Base-by-base conservation (phyloP, 768 basidiomycete genomes). In the Pulveroboletus frians region DNA sequence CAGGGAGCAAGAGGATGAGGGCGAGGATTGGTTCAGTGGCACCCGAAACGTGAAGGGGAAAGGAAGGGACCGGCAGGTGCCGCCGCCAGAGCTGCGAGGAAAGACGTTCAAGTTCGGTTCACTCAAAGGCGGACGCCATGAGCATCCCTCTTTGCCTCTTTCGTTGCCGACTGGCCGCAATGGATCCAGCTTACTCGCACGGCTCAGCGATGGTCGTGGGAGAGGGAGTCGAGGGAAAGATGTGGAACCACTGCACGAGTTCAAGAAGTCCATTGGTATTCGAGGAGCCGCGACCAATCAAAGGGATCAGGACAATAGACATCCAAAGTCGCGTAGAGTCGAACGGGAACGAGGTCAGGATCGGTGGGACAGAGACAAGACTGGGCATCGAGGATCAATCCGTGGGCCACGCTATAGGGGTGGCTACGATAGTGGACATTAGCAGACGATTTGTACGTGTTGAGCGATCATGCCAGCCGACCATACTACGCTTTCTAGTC, bases 21-120 rank as follows among this genome's bases (percentile, higher is more conserved):
- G 76, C 3, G 64, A 53, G 3, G 81, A 87, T 63, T 88, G 87
- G 87, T 90, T 90, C 63, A 70, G 69, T 31, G 71, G 68, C 36
- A 32, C 65, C 10, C 58, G 58, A 27, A 69, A 70, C 31, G 53
- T 52, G 46, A 67, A 59, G 50, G 67, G 53, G 47, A 66, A 66
- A 34, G 61, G 59, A 32, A 51, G 34, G 52, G 54, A 40, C 7
- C 60, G 40, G 32, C 56, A 53, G 47, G 49, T 27, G 4, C 50
- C 53, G 39, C 46, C 37, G 21, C 35, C 42, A 2, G 42, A 23
- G 20, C 43, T 50, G 39, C 62, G 58, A 8, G 56, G 50, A 46
- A 76, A 71, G 54, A 70, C 60, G 52, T 56, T 72, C 13, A 67
- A 58, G 37, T 73, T 73, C 56, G 72, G 65, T 42, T 66, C 60